Percentiles rank a stretch among this genome's conserved stretches.
Evolutionary conservation across 441 rosid genomes (phyloP).

Genomic region (Mallotus japonicus): DNA sequence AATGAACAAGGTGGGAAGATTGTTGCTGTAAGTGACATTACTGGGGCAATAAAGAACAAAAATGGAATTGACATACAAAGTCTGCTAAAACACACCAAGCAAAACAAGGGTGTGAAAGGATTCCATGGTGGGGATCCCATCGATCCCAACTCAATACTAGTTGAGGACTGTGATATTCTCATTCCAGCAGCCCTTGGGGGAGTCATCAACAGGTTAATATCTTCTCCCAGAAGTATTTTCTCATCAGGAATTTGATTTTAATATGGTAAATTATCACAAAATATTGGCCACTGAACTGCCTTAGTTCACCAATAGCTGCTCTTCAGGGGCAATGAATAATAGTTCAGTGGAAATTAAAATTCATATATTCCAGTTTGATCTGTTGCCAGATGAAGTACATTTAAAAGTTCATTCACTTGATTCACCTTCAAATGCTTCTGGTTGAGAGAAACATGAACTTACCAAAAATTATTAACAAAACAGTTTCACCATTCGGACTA

Average conservation of each 20-base stretch:
- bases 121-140: slow-evolving; percentile 76
- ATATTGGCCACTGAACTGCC: neutral
- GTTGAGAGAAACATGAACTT: neutral
- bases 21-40: slow-evolving; percentile 84
- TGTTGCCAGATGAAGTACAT: too few species aligned
- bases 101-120: slow-evolving; percentile 57
- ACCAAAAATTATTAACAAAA: neutral
- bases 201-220: slow-evolving; percentile 74
- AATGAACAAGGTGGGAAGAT: slow-evolving; percentile 90
- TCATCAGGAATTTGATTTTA: neutral
- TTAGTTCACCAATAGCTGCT: too few species aligned
- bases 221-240: neutral
- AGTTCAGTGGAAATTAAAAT: too few species aligned
- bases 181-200: slow-evolving; percentile 97
- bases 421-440: neutral
- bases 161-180: slow-evolving; percentile 93
- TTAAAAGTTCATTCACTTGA: too few species aligned
- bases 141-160: slow-evolving; percentile 58
- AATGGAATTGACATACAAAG: slow-evolving; percentile 72
- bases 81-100: slow-evolving; percentile 59
- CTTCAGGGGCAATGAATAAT: too few species aligned
- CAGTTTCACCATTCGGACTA: neutral
- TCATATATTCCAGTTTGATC: too few species aligned
- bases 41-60: slow-evolving; percentile 87
- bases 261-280: neutral